Conservation (phyloP, 2,329 filamentous ascomycete species). For the Colletotrichum gigasporum region DNA sequence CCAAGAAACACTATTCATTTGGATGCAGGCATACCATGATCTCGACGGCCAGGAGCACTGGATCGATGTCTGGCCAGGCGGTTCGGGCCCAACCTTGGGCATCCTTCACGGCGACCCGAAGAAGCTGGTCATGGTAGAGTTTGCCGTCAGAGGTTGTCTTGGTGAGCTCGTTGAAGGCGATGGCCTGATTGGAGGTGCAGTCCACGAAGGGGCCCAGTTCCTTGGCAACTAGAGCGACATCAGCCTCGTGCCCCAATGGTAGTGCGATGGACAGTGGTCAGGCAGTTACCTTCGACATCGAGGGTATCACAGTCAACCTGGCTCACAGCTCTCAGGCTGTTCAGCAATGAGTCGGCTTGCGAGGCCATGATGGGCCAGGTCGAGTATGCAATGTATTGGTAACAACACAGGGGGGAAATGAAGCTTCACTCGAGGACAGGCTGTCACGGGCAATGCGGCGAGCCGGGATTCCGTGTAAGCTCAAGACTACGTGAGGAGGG, state of each 20-base stretch:
- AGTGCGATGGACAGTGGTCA: background rate
- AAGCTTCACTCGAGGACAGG: background rate
- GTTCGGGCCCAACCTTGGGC: slow-evolving; percentile 33
- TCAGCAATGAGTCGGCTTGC: slow-evolving; percentile 10
- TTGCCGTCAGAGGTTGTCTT: slow-evolving; percentile 34
- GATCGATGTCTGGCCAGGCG: slow-evolving; percentile 34
- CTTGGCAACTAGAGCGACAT: slow-evolving; percentile 39
- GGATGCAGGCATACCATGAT: slow-evolving; percentile 55
- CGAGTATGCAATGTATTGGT: background rate
- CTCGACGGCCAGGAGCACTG: slow-evolving; percentile 63
- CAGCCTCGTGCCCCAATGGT: background rate
- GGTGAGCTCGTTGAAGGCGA: slow-evolving; percentile 44
- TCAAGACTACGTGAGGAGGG: background rate
- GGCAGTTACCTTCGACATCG: slow-evolving; percentile 41
- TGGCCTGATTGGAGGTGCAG: slow-evolving; percentile 48
- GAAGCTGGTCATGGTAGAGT: slow-evolving; percentile 40
- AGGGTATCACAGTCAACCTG: slow-evolving; percentile 48
- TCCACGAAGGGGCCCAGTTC: slow-evolving; percentile 45
- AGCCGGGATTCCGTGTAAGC: background rate
- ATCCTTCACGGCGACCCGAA: slow-evolving; percentile 38
- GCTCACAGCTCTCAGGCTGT: slow-evolving; percentile 31
- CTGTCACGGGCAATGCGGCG: too few relatives aligned
- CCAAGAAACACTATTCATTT: background rate
- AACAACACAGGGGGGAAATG: too few relatives aligned
- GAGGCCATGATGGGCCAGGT: slow-evolving; percentile 4